Evolutionary conservation across 139 green algal species (phyloP).

Genomic region (Nannochloris sp.): DNA sequence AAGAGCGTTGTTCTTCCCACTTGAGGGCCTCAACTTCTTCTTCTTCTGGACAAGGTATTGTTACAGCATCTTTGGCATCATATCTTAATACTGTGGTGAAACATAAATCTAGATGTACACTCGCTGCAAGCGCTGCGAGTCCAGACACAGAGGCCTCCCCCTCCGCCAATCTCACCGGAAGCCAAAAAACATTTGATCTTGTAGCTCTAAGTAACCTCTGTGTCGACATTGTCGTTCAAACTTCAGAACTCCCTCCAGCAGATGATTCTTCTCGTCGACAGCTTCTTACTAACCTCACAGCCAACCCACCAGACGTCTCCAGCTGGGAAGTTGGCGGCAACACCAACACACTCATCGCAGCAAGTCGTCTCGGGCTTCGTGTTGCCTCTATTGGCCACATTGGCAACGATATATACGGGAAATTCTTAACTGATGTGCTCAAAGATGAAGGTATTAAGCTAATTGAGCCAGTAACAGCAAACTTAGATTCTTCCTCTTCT

Average conservation of each 20-base stretch:
- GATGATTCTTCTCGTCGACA: constrained; percentile 19
- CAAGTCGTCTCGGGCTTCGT: constrained; percentile 69
- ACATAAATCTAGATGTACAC: too few species aligned
- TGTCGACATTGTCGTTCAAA: constrained; percentile 66
- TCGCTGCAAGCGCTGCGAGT: too few species aligned
- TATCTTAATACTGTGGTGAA: neutral
- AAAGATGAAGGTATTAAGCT: constrained; percentile 40
- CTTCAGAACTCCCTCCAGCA: constrained; percentile 39
- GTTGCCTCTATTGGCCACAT: constrained; percentile 66
- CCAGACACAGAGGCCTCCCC: too few species aligned
- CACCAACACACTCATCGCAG: constrained; percentile 90
- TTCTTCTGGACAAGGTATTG: too few species aligned
- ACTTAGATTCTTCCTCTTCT: neutral
- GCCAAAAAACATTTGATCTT: constrained; percentile 52
- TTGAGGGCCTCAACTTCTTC: too few species aligned
- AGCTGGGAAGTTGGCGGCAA: constrained; percentile 70
- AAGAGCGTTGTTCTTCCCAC: too few species aligned
- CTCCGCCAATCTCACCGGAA: too few species aligned
- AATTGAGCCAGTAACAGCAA: constrained; percentile 25
- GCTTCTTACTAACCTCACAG: constrained; percentile 47
- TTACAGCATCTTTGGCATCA: neutral
- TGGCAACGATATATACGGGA: constrained; percentile 71
- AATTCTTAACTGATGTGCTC: constrained; percentile 58
- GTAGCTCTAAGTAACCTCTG: constrained; percentile 80
- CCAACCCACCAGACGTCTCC: constrained; percentile 6